Conservation (phyloP, 2,329 filamentous ascomycete genomes). For the Monilinia laxa region DNA sequence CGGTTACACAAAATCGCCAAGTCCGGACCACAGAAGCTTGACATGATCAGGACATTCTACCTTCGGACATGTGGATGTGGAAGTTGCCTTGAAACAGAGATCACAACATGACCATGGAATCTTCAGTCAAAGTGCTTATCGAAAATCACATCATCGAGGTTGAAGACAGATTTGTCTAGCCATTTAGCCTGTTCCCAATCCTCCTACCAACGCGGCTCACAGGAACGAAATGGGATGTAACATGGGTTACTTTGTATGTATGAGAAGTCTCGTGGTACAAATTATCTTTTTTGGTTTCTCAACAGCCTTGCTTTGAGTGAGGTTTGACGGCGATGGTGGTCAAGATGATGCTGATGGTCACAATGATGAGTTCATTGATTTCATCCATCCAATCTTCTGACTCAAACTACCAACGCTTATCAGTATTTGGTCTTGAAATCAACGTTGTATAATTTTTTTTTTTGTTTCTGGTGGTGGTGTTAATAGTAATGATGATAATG, state of each 20-base stretch:
- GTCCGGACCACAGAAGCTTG: neutral
- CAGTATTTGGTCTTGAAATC: neutral
- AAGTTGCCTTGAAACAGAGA: neutral
- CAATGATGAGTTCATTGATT: neutral
- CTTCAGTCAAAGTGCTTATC: neutral
- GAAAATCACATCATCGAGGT: neutral
- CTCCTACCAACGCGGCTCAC: neutral
- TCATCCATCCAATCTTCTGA: neutral
- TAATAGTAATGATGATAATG: neutral
- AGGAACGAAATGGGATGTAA: neutral
- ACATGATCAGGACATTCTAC: neutral
- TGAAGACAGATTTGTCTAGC: neutral
- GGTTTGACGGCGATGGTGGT: neutral
- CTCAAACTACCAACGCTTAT: neutral
- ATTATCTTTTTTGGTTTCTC: neutral
- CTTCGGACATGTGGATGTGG: slow-evolving; percentile 12
- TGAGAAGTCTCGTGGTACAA: neutral
- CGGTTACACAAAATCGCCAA: slow-evolving; percentile 2
- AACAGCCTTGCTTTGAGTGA: neutral
- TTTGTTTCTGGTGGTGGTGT: no score
- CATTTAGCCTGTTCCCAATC: neutral
- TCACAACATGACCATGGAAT: neutral
- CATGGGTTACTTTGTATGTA: neutral
- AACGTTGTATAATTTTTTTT: neutral
- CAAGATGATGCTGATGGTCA: neutral